A percentile compares a stretch with the other conserved stretches of the same genome.
phyloP scores from a whole-genome alignment of 2,329 filamentous ascomycete genomes.

The Venturia pyrina region DNA sequence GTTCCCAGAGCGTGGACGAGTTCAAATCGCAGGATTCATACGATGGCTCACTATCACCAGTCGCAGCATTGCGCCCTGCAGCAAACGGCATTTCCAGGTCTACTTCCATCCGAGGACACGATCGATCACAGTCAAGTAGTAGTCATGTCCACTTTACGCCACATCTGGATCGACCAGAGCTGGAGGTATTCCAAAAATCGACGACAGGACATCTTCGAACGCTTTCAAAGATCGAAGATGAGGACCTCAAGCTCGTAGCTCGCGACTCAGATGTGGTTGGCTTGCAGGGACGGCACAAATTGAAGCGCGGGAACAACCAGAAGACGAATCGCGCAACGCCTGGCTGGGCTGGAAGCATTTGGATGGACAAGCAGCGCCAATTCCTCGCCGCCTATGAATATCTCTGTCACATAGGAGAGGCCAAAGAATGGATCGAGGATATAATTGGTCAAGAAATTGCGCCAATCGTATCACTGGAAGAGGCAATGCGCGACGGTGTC shows the following conservation, averaged over 20 bases:
- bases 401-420: constrained; percentile 95
- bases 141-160: constrained; percentile 17
- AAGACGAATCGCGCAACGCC: constrained; percentile 40
- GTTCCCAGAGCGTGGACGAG: constrained; percentile 43
- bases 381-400: constrained; percentile 97
- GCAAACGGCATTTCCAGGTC: constrained; percentile 30
- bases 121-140: not conserved
- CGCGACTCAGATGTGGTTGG: constrained; percentile 80
- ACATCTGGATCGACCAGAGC: constrained; percentile 42
- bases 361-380: constrained; percentile 98
- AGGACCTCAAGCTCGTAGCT: constrained; percentile 71
- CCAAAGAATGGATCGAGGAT: constrained; percentile 97
- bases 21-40: constrained; percentile 45
- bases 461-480: constrained; percentile 86
- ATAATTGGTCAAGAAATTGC: constrained; percentile 77
- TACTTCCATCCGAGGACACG: constrained; percentile 16
- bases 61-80: constrained; percentile 33
- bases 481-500: constrained; percentile 84
- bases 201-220: constrained; percentile 83
- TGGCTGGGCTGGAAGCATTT: constrained; percentile 72
- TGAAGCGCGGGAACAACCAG: constrained; percentile 54
- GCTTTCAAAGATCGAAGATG: constrained; percentile 67
- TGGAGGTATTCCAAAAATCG: constrained; percentile 75
- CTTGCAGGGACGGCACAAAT: constrained; percentile 68
- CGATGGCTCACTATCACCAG: constrained; percentile 35